Evolutionary conservation across 345 rosid species (phyloP).

Genomic region (Citropsis articulata): DNA sequence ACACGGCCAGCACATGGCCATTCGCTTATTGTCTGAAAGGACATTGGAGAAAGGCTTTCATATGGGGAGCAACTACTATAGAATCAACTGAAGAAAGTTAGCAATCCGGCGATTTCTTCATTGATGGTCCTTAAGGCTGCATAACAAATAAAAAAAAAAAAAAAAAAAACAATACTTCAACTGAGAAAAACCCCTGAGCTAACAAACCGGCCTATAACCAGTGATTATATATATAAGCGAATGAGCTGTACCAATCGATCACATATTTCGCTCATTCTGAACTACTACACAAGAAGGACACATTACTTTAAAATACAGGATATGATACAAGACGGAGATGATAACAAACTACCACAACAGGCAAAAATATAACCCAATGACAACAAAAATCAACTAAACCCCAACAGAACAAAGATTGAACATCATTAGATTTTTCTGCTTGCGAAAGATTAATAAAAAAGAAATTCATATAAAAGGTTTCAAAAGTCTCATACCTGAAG

Average conservation of each 20-base stretch:
- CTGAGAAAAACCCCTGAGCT: no score
- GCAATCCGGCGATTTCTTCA: conserved; percentile 19
- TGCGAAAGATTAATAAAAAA: neutral
- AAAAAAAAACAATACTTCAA: no score
- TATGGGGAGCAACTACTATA: neutral
- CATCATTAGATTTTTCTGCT: neutral
- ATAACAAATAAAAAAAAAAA: no score
- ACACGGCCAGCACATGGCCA: neutral
- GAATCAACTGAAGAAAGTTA: conserved; percentile 17
- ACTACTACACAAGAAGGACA: neutral
- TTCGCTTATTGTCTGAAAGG: conserved; percentile 15
- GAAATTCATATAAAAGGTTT: neutral
- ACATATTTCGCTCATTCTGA: neutral
- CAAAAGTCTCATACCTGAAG: conserved; percentile 5
- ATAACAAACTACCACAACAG: neutral
- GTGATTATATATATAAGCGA: no score
- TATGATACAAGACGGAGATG: neutral
- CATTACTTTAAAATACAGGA: neutral
- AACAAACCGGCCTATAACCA: neutral
- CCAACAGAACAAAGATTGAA: neutral
- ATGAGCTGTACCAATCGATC: neutral
- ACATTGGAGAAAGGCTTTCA: conserved; percentile 16
- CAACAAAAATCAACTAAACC: neutral
- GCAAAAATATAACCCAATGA: neutral
- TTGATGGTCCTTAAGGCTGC: neutral